A percentile compares a stretch with the other conserved stretches of the same genome.
Evolutionary conservation across 1,284 basidiomycete genomes (phyloP).

Genomic region (Austroboletus niveus): DNA sequence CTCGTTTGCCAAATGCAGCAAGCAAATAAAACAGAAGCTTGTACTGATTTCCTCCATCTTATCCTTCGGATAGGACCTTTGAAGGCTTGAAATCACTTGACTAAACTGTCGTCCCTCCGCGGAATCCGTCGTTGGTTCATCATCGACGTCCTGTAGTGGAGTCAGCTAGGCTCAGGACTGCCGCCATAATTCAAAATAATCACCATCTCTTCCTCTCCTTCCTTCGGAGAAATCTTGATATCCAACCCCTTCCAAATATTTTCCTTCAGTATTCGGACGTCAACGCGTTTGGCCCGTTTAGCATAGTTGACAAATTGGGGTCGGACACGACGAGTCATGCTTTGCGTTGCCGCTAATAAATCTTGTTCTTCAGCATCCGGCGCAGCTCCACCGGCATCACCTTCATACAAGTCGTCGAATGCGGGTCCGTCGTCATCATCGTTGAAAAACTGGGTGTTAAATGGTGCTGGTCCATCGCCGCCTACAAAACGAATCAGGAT

Average conservation of each 20-base stretch:
- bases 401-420: conserved; percentile 69
- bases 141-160: conserved; percentile 50
- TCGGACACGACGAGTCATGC: conserved; percentile 74
- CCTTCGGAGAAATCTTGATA: conserved; percentile 55
- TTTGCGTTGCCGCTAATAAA: conserved; percentile 78
- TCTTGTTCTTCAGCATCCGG: conserved; percentile 77
- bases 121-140: conserved; percentile 53
- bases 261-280: conserved; percentile 95
- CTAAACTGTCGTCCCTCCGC: conserved; percentile 76
- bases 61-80: conserved; percentile 82
- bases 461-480: conserved; percentile 62
- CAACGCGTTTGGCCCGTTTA: conserved; percentile 94
- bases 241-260: conserved; percentile 95
- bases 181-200: conserved; percentile 14
- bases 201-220: conserved; percentile 58
- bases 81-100: conserved; percentile 80
- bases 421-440: conserved; percentile 85
- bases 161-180: conserved; percentile 5
- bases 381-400: conserved; percentile 51
- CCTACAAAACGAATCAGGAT: conserved; percentile 29
- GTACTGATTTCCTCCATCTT: conserved; percentile 99
- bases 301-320: conserved; percentile 95
- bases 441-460: conserved; percentile 97
- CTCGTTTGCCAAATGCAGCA: conserved; percentile 94
- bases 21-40: conserved; percentile 98